These are phyloP conservation scores for Darksidea phi DNA, from an alignment of 495 filamentous ascomycete species.

Conservation along the genomic window DNA sequence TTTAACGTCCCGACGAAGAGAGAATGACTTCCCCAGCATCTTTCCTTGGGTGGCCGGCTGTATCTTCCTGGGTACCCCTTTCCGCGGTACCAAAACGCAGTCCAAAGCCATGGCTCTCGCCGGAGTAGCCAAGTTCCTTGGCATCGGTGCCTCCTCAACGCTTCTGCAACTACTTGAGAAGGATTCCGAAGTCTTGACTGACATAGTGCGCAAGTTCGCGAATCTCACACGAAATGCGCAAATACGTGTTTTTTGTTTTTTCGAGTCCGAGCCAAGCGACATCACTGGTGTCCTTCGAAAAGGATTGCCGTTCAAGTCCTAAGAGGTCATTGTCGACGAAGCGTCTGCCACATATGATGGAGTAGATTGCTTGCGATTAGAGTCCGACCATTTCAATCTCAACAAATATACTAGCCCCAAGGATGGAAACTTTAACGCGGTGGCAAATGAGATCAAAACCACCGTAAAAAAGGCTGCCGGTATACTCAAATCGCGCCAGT, in stretches of 20 bases:
- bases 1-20: slow-evolving; percentile 1
- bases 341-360: slow-evolving; percentile 20
- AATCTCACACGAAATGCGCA: slow-evolving; percentile 3
- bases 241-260: slow-evolving; percentile 22
- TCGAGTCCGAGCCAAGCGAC: slow-evolving; percentile 12
- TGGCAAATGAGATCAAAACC: slow-evolving; percentile 15
- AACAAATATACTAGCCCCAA: slow-evolving; percentile 21
- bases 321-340: slow-evolving; percentile 19
- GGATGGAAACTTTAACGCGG: slow-evolving; percentile 11
- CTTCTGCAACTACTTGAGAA: slow-evolving; percentile 14
- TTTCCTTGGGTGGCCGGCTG: slow-evolving; percentile 21
- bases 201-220: slow-evolving; percentile 17
- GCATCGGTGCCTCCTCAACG: slow-evolving; percentile 3
- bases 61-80: slow-evolving; percentile 25
- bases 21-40: slow-evolving; percentile 17
- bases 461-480: slow-evolving; percentile 11
- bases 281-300: neutral
- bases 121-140: slow-evolving; percentile 5
- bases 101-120: slow-evolving; percentile 14
- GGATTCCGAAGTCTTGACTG: slow-evolving; percentile 1
- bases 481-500: slow-evolving; percentile 21
- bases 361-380: slow-evolving; percentile 1
- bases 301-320: neutral
- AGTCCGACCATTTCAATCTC: slow-evolving; percentile 16
- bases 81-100: slow-evolving; percentile 16